Evolutionary conservation across 1,284 basidiomycete genomes (phyloP), one percentile per base, ranked within the genome.

Genomic region (Melampsora americana): DNA sequence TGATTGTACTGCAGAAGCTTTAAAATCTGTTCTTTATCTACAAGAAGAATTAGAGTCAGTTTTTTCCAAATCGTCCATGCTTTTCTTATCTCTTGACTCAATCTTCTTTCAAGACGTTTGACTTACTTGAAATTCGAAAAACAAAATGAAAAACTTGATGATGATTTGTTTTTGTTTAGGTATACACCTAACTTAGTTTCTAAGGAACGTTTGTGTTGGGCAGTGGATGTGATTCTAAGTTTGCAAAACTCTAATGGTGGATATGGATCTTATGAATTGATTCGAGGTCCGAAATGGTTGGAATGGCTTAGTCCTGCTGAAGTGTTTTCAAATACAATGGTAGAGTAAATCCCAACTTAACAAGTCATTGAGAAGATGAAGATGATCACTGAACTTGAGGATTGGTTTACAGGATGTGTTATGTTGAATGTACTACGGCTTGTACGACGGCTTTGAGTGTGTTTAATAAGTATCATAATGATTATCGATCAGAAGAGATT

Each of bases 391-490:
- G 9, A 26, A 14, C 28, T 76, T 28, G 61, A 28, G 26, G 16
- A 6, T 90, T 88, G 65, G 93, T 95, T 83, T 92, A 92, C 81
- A 88, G 70, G 61, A 35, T 50, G 26, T 69, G 87, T 81, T 97
- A 97, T 81, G 92, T 93, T 0, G 93, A 97, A 84, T 96, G 96
- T 84, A 96, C 96, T 61, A 99, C 95, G 0, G 95, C 93, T 0
- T 89, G 78, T 44, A 89, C 96, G 75, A 96, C 93, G 1, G 89
- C 90, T 5, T 86, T 97, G 75, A 87, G 90, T 46, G 89, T 93
- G 80, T 99, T 98, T 86, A 86, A 87, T 68, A 89, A 89, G 80
- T 85, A 92, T 80, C 89, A 92, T 82, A 90, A 93, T 0, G 80
- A 88, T 44, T 99, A 99, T 82, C 90, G 94, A 1, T 79, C 85